A percentile compares a stretch with the other conserved stretches of the same genome.
Evolutionary conservation across 768 basidiomycete genomes (phyloP).

Genomic region (Mycena alexandri): DNA sequence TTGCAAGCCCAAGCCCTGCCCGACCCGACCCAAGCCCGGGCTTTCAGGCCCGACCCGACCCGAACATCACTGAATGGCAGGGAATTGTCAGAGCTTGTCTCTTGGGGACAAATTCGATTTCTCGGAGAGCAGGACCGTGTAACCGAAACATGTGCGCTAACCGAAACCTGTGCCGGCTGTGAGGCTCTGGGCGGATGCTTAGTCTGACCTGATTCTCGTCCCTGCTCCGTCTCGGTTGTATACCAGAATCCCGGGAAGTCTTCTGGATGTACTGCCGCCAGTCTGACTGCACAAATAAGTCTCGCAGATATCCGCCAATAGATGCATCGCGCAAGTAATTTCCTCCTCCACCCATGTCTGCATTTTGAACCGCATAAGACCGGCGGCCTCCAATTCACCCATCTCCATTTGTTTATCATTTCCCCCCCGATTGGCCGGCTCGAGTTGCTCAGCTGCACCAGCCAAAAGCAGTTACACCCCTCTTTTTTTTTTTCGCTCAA

Average conservation of each 20-base stretch:
- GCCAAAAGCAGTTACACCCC: conserved; percentile 16
- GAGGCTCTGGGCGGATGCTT: conserved; percentile 1
- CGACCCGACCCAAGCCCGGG: too few species aligned
- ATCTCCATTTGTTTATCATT: conserved; percentile 13
- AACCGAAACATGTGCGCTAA: conserved; percentile 12
- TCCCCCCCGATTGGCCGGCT: background rate
- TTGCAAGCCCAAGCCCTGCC: too few species aligned
- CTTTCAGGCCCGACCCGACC: too few species aligned
- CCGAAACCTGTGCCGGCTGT: conserved; percentile 7
- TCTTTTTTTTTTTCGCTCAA: too few species aligned
- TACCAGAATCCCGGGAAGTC: conserved; percentile 11
- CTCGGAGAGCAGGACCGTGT: conserved; percentile 11
- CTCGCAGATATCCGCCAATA: conserved; percentile 10
- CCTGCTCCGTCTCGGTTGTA: conserved; percentile 19
- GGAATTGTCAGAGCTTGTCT: background rate
- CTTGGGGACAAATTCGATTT: conserved; percentile 17
- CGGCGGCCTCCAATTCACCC: conserved; percentile 10
- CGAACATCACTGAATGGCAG: too few species aligned
- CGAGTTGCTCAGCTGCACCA: conserved; percentile 7
- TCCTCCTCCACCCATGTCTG: conserved; percentile 11
- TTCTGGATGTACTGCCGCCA: conserved; percentile 4
- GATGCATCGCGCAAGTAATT: conserved; percentile 18
- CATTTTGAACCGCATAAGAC: conserved; percentile 1
- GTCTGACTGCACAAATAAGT: conserved; percentile 17
- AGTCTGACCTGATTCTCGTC: conserved; percentile 16